phyloP scores from a whole-genome alignment of 2,329 filamentous ascomycete species.

The Botrytis squamosa region DNA sequence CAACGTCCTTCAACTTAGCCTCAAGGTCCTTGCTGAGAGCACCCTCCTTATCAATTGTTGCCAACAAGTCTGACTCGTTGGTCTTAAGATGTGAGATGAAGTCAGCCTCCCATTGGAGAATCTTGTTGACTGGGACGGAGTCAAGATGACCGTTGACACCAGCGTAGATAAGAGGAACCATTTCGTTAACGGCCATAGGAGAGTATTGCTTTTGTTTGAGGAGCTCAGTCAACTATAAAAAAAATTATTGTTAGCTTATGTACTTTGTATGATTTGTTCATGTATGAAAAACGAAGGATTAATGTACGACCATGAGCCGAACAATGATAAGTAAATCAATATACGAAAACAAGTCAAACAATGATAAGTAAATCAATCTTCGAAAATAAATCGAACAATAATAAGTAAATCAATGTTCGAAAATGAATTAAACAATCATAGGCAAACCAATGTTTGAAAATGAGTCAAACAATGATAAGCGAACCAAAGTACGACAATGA shows the following conservation, averaged over 20 bases:
- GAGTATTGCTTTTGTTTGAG: conserved; percentile 99
- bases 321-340: not conserved
- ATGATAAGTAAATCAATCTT: no score
- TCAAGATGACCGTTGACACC: conserved; percentile 98
- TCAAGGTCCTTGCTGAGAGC: conserved; percentile 93
- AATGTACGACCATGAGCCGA: not conserved
- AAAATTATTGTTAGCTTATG: conserved; percentile 28
- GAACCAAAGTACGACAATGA: no score
- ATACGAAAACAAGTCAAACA: not conserved
- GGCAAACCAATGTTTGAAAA: no score
- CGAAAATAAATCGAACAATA: not conserved
- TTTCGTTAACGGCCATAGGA: conserved; percentile 98
- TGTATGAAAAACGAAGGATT: not conserved
- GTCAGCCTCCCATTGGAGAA: conserved; percentile 90
- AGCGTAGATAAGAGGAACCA: conserved; percentile 98
- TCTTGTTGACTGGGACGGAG: conserved; percentile 82
- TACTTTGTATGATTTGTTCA: conserved; percentile 27
- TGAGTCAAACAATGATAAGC: no score
- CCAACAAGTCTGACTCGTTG: conserved; percentile 81
- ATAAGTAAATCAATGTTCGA: not conserved
- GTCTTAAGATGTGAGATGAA: conserved; percentile 89
- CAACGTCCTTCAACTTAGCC: conserved; percentile 74
- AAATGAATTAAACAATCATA: not conserved
- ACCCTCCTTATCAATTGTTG: conserved; percentile 93
- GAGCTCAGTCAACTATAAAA: conserved; percentile 76